phyloP scores from a whole-genome alignment of 805 yeast species.

The Wickerhamiella australiensis region DNA sequence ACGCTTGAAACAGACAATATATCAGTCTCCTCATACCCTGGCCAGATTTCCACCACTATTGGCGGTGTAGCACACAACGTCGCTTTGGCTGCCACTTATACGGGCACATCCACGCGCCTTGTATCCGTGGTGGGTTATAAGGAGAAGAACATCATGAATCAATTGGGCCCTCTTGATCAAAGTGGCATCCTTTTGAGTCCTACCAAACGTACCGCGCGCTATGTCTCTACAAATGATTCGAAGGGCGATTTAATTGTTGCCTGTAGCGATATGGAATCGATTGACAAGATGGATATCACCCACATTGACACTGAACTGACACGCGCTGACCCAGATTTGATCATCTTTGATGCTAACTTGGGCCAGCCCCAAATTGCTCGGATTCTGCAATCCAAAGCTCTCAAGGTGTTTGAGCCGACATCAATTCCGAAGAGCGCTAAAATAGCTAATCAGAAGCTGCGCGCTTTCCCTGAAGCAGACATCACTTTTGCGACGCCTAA shows the following conservation, averaged over 20 bases:
- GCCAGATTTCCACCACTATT: constrained; percentile 40
- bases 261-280: constrained; percentile 72
- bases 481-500: constrained; percentile 56
- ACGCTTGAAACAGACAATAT: constrained; percentile 29
- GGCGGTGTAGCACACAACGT: constrained; percentile 86
- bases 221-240: constrained; percentile 51
- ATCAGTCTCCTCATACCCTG: constrained; percentile 57
- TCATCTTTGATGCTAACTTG: constrained; percentile 61
- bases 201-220: constrained; percentile 48
- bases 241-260: constrained; percentile 61
- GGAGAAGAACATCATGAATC: constrained; percentile 17
- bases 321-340: constrained; percentile 35
- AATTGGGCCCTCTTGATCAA: constrained; percentile 23
- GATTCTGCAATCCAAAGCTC: constrained; percentile 25
- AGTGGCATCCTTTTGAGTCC: constrained; percentile 33
- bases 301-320: constrained; percentile 36
- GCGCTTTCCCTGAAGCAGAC: constrained; percentile 38
- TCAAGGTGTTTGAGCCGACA: constrained; percentile 59
- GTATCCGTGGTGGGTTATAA: constrained; percentile 56
- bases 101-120: constrained; percentile 31
- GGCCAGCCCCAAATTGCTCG: constrained; percentile 33
- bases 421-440: constrained; percentile 49
- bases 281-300: constrained; percentile 38
- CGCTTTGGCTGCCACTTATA: constrained; percentile 45
- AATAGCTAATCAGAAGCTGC: constrained; percentile 31